Evolutionary conservation across 345 rosid genomes (phyloP), one percentile per base, ranked within the genome.

Genomic region (Turnera subulata): DNA sequence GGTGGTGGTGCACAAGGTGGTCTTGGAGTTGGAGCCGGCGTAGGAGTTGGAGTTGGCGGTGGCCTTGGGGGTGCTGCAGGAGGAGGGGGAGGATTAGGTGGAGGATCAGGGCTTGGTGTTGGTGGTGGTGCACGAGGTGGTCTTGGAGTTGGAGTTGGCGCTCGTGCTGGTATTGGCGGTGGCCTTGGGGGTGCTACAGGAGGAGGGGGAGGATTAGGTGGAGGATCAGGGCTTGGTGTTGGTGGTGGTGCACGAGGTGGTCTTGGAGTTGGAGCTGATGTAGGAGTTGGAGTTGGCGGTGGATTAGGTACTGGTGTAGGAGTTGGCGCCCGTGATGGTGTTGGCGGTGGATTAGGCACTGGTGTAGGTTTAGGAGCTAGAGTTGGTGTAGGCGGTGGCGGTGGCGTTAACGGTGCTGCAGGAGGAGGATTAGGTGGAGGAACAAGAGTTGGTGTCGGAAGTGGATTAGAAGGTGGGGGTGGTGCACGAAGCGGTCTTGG

Each of bases 201-300:
- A 6, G 75, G 64, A 42, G n/a, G n/a, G n/a, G n/a, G n/a, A n/a
- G 84, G 82, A 6, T 68, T 64, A 1, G 82, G 82, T 6, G 76
- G 67, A 0, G 80, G 79, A 13, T 58, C 52, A 3, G 84, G 82
- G 1, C 49, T 35, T 0, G 76, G 76, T 6, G 63, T 37, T 20
- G 74, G 80, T 1, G 58, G 56, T 2, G 82, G 82, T 4, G 39
- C 39, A 5, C 6, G 39, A 5, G 39, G 39, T 5, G 39, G 39
- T 35, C 39, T 35, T 5, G 39, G 39, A 5, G 39, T 6, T 35
- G 39, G 39, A 5, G 39, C 39, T 35, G 39, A 11, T 19, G 56
- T 56, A 0, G 59, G 59, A 1, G 29, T 1, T 2, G 62, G 62
- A 4, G 53, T 26, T n/a, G 62, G 62, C 5, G 62, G 40, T 0